Base-by-base conservation (phyloP, 257 asterid species). In the Apocynum venetum region DNA sequence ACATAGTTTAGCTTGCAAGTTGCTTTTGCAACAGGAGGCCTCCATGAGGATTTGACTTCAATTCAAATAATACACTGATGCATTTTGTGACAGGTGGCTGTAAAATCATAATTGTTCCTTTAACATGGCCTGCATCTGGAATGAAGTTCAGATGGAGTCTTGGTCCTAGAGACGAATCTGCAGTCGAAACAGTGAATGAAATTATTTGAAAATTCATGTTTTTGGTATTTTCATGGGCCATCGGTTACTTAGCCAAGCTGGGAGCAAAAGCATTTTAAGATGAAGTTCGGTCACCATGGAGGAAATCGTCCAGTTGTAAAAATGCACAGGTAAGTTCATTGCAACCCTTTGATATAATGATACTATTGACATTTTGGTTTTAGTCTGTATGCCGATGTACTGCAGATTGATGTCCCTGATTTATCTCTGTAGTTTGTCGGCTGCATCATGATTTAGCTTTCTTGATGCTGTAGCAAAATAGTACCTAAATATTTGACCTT, bases 181-280 rank as follows among this genome's bases (percentile, higher is more conserved):
- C 98, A 76, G 97, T 95, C 47, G 87, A 93, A 81, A 87, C 93
- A 0, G 99, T 93, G 64, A 93, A 87, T 85, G 94, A 90, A 76
- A 65, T 95, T 72, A 83, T 91, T 68, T 97, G 97, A 80, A 95
- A 80, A 83, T 88, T 78, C 94, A 97, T 20, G 88, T 93, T 77
- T 95, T 95, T 83, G 98, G 99, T 55, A 93, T 95, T 82, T 95
- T 98, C 84, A 95, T 95, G 99, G 99, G 98, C 40, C 99, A 95
- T 79, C 99, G 91, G 83, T 85, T 95, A 85, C 92, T 95, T 83
- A 98, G 98, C 61, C 99, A 95, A 89, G 99, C 98, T 95, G 71
- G 99, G 99, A 25, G 99, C 98, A 65, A 91, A 89, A 82, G 93
- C 98, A 72, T 95, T 80, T 25, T 89, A 95, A 95, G 89, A 93